phyloP scores from a whole-genome alignment of 1,284 basidiomycete species.

The Moesziomyces antarcticus region DNA sequence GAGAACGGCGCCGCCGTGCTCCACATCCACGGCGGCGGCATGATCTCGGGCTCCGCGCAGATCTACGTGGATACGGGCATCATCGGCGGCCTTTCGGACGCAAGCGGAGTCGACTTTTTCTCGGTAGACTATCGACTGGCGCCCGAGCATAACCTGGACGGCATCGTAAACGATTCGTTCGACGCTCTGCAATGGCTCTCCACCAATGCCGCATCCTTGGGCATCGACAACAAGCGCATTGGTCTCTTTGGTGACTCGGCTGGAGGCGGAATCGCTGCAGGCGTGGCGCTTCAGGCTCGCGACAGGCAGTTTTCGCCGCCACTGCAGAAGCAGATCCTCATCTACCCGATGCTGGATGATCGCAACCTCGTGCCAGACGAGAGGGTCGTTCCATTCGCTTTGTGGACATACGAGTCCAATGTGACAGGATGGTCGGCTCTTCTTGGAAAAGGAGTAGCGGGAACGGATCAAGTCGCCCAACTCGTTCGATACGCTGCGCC shows the following conservation, averaged over 20 bases:
- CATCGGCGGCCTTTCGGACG: neutral
- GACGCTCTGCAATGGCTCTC: constrained; percentile 31
- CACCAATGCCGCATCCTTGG: constrained; percentile 17
- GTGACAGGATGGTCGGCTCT: constrained; percentile 25
- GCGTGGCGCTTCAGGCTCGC: constrained; percentile 33
- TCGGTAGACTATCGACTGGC: constrained; percentile 29
- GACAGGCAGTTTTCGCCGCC: constrained; percentile 20
- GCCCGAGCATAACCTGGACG: constrained; percentile 22
- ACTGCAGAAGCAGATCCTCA: constrained; percentile 30
- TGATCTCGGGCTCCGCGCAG: constrained; percentile 17
- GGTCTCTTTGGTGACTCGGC: constrained; percentile 33
- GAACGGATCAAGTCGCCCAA: constrained; percentile 14
- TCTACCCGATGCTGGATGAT: constrained; percentile 44
- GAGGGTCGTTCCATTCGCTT: constrained; percentile 6
- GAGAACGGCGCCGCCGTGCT: constrained; percentile 22
- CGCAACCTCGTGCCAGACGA: constrained; percentile 22
- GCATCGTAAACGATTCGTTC: constrained; percentile 28
- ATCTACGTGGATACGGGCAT: constrained; percentile 7
- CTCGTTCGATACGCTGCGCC: constrained; percentile 31
- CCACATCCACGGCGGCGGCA: constrained; percentile 33
- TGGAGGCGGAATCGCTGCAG: constrained; percentile 33
- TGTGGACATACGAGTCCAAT: constrained; percentile 29
- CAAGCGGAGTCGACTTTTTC: constrained; percentile 17
- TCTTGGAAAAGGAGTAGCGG: constrained; percentile 13
- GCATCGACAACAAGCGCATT: constrained; percentile 21